Evolutionary conservation across 768 basidiomycete genomes (phyloP).

Genomic region (Hortiboletus campestris): DNA sequence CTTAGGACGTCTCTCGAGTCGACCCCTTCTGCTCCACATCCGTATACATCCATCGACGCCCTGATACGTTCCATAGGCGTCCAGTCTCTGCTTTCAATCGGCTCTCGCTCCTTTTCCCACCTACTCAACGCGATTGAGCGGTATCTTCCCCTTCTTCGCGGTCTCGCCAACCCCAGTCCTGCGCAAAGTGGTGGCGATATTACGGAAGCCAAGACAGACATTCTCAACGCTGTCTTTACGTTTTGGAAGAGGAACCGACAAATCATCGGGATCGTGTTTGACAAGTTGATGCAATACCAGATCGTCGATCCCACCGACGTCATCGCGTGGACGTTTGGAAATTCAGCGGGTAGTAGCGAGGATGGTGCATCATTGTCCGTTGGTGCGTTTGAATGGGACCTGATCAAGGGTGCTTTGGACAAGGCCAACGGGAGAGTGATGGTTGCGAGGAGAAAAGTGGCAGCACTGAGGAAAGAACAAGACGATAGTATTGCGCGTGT

Average conservation of each 20-base stretch:
- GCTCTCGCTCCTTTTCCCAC: slow-evolving; percentile 95
- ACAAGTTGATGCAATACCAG: slow-evolving; percentile 98
- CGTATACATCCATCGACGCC: slow-evolving; percentile 57
- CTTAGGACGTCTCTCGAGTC: slow-evolving; percentile 62
- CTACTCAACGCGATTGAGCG: slow-evolving; percentile 97
- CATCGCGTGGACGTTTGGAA: slow-evolving; percentile 77
- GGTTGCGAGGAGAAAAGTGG: slow-evolving; percentile 71
- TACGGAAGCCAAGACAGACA: slow-evolving; percentile 61
- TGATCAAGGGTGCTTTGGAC: slow-evolving; percentile 78
- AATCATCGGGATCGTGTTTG: slow-evolving; percentile 89
- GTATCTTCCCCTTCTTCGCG: slow-evolving; percentile 75
- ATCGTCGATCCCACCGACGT: slow-evolving; percentile 94
- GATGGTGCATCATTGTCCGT: slow-evolving; percentile 38
- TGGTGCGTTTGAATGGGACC: slow-evolving; percentile 78
- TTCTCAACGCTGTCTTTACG: slow-evolving; percentile 64
- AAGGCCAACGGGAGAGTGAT: slow-evolving; percentile 89
- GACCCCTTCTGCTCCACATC: slow-evolving; percentile 53
- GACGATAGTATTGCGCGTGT: slow-evolving; percentile 79
- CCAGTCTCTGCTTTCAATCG: slow-evolving; percentile 88
- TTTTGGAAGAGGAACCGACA: slow-evolving; percentile 89
- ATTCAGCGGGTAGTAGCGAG: slow-evolving; percentile 39
- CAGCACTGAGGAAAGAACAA: slow-evolving; percentile 78
- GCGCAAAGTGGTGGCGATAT: slow-evolving; percentile 34
- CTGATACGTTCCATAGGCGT: slow-evolving; percentile 75
- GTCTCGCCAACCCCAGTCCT: slow-evolving; percentile 40